Conservation (phyloP, 352 stramenopile genomes). For the Globisporangium lucens region DNA sequence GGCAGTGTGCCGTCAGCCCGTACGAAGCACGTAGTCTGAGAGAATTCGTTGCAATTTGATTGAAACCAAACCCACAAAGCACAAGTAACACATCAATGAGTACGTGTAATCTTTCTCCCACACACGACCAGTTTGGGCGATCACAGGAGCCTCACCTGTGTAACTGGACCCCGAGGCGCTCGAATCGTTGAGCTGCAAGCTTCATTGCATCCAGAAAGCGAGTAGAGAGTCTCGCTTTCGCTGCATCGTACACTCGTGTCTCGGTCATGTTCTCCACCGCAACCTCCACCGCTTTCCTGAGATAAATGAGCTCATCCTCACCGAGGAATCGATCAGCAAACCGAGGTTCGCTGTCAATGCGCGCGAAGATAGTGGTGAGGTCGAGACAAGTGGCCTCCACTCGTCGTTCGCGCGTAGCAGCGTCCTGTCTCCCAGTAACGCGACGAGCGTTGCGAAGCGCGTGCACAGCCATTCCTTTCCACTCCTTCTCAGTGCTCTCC, state of each 20-base stretch:
- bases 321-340: background rate
- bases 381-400: background rate
- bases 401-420: background rate
- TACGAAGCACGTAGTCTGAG: background rate
- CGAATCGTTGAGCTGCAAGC: background rate
- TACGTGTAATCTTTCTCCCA: background rate
- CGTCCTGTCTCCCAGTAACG: background rate
- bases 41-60: background rate
- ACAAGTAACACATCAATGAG: background rate
- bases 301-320: background rate
- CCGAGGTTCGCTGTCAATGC: background rate
- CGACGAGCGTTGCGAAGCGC: background rate
- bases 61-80: background rate
- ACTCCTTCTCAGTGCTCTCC: background rate
- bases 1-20: background rate
- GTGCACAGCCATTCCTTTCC: background rate
- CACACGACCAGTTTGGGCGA: background rate
- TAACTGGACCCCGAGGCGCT: background rate
- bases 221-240: background rate
- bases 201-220: background rate
- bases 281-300: background rate
- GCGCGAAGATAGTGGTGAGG: background rate
- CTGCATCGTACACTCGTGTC: background rate
- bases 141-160: background rate
- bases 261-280: background rate